A percentile compares a stretch with the other conserved stretches of the same genome.
Conservation (phyloP, 805 yeast species). For the Yamadazyma endophytica region DNA sequence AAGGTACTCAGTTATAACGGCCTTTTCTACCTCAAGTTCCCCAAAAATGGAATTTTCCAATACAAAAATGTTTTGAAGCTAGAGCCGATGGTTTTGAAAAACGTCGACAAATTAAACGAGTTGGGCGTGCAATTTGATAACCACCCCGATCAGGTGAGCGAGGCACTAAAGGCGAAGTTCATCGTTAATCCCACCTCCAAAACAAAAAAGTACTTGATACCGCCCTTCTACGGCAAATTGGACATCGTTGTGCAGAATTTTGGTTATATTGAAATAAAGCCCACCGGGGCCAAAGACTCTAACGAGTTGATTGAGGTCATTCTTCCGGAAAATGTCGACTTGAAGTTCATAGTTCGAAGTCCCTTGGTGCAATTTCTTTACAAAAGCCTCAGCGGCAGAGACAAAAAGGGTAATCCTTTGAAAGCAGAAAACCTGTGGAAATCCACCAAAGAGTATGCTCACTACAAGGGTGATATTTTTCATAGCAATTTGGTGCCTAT, state of each 20-base stretch:
- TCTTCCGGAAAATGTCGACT: conserved; percentile 49
- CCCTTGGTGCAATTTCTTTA: conserved; percentile 43
- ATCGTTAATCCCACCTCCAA: conserved; percentile 12
- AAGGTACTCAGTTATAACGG: conserved; percentile 58
- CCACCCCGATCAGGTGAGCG: background rate
- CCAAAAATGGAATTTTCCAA: conserved; percentile 25
- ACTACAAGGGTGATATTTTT: conserved; percentile 15
- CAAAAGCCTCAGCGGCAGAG: conserved; percentile 30
- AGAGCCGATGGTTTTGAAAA: conserved; percentile 59
- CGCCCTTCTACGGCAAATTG: conserved; percentile 66
- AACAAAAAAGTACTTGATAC: conserved; percentile 47
- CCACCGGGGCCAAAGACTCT: conserved; percentile 45
- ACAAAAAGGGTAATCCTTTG: conserved; percentile 19
- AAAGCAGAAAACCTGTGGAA: conserved; percentile 16
- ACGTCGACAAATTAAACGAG: conserved; percentile 9
- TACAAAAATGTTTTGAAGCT: conserved; percentile 33
- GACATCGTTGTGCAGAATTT: conserved; percentile 62
- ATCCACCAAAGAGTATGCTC: conserved; percentile 14
- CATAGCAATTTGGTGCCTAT: conserved; percentile 14
- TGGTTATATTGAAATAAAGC: conserved; percentile 59
- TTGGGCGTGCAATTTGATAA: conserved; percentile 16
- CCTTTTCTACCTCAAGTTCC: conserved; percentile 52
- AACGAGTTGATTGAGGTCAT: conserved; percentile 28
- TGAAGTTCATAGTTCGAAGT: conserved; percentile 50
- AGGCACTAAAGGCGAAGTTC: conserved; percentile 11